These are phyloP conservation scores for Solanum bulbocastanum DNA, from an alignment of 257 asterid genomes.

Conservation along the genomic window DNA sequence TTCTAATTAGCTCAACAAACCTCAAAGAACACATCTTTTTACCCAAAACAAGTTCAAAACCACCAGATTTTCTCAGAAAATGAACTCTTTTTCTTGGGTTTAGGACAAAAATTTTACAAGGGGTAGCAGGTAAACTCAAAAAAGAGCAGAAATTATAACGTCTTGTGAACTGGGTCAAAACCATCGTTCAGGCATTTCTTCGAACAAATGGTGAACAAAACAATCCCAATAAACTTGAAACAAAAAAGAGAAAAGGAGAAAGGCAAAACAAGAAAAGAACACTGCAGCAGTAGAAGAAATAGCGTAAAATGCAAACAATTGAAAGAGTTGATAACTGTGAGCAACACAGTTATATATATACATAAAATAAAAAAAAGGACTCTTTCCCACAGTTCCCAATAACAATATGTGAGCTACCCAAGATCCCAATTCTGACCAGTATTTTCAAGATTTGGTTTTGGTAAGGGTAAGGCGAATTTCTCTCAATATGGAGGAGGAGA, in stretches of 20 bases:
- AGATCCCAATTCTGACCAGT: not conserved
- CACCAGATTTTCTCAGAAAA: not conserved
- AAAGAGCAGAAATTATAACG: constrained; percentile 7
- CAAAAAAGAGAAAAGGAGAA: not conserved
- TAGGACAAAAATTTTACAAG: not conserved
- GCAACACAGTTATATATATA: not conserved
- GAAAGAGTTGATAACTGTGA: not conserved
- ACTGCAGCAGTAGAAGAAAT: constrained; percentile 3
- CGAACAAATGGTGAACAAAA: constrained; percentile 16
- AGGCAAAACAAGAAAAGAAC: constrained; percentile 6
- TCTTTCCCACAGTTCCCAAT: not conserved
- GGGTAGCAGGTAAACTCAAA: constrained; percentile 12
- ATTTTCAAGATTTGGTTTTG: not conserved
- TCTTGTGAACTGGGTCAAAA: constrained; percentile 13
- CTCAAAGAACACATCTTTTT: constrained; percentile 10
- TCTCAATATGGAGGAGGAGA: not conserved
- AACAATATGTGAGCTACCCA: not conserved
- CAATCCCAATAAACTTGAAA: not conserved
- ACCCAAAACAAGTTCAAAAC: not conserved
- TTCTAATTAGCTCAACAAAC: constrained; percentile 13
- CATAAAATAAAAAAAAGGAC: not conserved
- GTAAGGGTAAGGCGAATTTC: not conserved
- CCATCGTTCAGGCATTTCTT: constrained; percentile 88
- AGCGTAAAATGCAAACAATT: constrained; percentile 5
- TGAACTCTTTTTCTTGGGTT: constrained; percentile 9